Base-by-base conservation (phyloP, 768 basidiomycete species). In the Tremella yokohamensis region DNA sequence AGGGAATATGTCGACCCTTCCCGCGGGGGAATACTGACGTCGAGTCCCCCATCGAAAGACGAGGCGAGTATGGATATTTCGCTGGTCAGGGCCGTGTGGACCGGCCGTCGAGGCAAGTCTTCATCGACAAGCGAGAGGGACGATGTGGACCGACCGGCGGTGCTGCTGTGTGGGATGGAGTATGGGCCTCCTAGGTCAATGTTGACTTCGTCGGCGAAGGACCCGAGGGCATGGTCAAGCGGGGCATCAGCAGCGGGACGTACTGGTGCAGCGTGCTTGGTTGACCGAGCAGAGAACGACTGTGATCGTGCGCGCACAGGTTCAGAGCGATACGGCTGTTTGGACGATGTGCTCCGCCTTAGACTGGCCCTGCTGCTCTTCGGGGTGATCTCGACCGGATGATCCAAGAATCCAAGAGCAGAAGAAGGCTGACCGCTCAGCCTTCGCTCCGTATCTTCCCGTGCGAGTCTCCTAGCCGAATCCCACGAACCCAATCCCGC, bases 251-350 rank as follows among this genome's bases (percentile, higher is more conserved):
- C n/a, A n/a, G n/a, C n/a, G n/a, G n/a, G n/a, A n/a, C n/a, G n/a
- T n/a, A n/a, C n/a, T n/a, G n/a, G n/a, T n/a, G n/a, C n/a, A n/a
- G 29, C 4, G 18, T 49, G 20, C 26, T 25, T 49, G 16, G 26
- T 7, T 26, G 48, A 49, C 3, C 48, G 48, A 6, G 18, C 48
- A 20, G 48, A 49, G 48, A 49, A 26, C 18, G 48, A 49, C 15
- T 49, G 48, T 8, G n/a, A 22, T 8, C 48, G 20, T 19, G n/a
- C 20, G 15, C 48, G n/a, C 3, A 19, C 11, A 4, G 8, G 20
- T 15, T 18, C 48, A 3, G 20, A 8, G 4, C 15, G n/a, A 8
- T 18, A 7, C 3, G 15, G 20, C 26, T 26, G 16, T 15, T 49
- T 49, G 20, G 26, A 49, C 48, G 48, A 49, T 8, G 26, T 26